phyloP scores from a whole-genome alignment of 1,284 basidiomycete species.

The Ganoderma lingzhi region DNA sequence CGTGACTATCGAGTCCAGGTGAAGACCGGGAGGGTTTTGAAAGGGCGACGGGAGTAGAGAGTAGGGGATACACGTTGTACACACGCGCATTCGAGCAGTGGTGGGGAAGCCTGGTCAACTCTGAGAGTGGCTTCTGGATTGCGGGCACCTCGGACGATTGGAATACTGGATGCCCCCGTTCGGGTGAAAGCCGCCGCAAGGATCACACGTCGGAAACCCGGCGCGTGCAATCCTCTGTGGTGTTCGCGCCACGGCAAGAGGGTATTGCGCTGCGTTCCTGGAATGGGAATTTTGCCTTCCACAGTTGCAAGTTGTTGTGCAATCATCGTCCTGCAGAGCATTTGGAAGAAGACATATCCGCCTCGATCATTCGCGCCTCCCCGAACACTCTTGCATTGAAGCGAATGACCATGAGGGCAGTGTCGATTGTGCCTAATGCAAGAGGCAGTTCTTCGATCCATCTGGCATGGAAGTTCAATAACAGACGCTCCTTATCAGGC shows the following conservation, averaged over 20 bases:
- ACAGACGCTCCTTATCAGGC: not conserved
- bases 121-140: not conserved
- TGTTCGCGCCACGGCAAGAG: not conserved
- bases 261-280: not conserved
- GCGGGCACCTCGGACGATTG: not conserved
- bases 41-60: not conserved
- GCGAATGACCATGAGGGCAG: conserved; percentile 4
- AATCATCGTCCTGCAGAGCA: not conserved
- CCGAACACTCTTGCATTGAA: not conserved
- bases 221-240: not conserved
- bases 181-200: not conserved
- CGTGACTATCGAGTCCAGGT: not conserved
- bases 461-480: not conserved
- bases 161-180: too few relatives aligned
- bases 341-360: not conserved
- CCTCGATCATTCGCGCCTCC: not conserved
- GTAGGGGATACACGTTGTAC: not conserved
- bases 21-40: not conserved
- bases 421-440: conserved; percentile 13
- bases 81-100: not conserved
- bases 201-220: not conserved
- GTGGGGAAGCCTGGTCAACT: not conserved
- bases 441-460: not conserved
- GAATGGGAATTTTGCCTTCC: not conserved
- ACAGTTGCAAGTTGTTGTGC: not conserved